A percentile compares a stretch with the other conserved stretches of the same genome.
Evolutionary conservation across 139 green algal genomes (phyloP).

Genomic region (Diplosphaera chodatii): DNA sequence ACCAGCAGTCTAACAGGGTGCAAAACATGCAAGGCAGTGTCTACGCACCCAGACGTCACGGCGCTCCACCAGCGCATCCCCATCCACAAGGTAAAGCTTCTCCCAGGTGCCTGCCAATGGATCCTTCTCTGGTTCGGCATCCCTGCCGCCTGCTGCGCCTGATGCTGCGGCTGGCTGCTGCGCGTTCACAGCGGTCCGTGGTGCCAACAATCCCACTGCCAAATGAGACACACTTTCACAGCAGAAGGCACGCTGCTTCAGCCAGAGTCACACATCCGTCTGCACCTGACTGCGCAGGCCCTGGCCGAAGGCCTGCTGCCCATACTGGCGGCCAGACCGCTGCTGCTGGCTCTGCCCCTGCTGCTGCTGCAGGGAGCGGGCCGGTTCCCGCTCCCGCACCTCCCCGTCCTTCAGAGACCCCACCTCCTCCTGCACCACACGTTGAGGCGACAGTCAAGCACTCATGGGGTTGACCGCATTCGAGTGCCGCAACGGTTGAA

Average conservation of each 20-base stretch:
- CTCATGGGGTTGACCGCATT: no score
- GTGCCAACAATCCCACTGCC: no score
- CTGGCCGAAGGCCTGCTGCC: slow-evolving; percentile 29
- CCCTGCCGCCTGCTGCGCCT: background rate
- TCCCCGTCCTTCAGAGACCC: slow-evolving; percentile 31
- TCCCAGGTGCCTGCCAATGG: slow-evolving; percentile 58
- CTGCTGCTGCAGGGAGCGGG: slow-evolving; percentile 22
- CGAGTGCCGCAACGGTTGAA: no score
- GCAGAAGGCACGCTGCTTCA: no score
- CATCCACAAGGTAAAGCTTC: slow-evolving; percentile 36
- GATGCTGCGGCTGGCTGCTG: no score
- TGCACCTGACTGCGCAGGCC: background rate
- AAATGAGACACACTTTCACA: no score
- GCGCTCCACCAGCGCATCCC: slow-evolving; percentile 54
- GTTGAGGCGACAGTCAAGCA: no score
- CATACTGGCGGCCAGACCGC: slow-evolving; percentile 12
- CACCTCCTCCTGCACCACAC: slow-evolving; percentile 68
- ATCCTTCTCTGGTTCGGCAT: slow-evolving; percentile 1
- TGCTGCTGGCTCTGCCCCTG: slow-evolving; percentile 8
- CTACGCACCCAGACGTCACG: slow-evolving; percentile 71
- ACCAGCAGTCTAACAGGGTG: no score
- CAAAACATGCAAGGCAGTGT: no score
- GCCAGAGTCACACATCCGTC: no score
- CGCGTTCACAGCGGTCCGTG: no score
- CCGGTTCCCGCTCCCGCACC: slow-evolving; percentile 40